Base-by-base conservation (phyloP, 345 rosid species). In the Dipteronia dyeriana region DNA sequence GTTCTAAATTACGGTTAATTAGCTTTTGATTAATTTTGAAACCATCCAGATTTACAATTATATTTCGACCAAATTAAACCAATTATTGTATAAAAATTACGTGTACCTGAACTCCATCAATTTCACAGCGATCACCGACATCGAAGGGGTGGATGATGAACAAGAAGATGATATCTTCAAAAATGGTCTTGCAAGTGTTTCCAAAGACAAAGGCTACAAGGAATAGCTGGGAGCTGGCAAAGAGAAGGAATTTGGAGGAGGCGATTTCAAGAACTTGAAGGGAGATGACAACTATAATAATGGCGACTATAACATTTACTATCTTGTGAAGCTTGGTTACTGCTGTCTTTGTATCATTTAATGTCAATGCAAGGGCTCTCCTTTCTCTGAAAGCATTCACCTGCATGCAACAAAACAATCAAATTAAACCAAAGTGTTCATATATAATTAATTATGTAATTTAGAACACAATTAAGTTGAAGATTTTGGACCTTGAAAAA, bases 81-180 rank as follows among this genome's bases (percentile, higher is more conserved):
- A 34, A 34, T 4, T 34, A 34, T 34, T 34, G 38, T 34, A 34
- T 31, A 31, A 31, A 31, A 31, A 31, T 34, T 34, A 34, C 6
- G 4, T 34, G 38, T 4, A 34, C 99, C 97, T 94, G 97, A 3
- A 76, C 81, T n/a, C 92, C 88, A 20, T 96, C 95, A 0, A 94
- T 79, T 84, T 94, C 98, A n/a, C 99, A 94, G 19, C 97, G 75
- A 45, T 96, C 99, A 1, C 99, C 99, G 1, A 96, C 98, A 72
- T 96, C 99, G 51, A 89, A 92, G 3, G 99, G 99, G n/a, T 94
- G 99, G 59, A 92, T 89, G 29, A 91, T 82, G 85, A 96, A 96
- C 79, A 96, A 85, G 94, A 96, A 94, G 85, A 96, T 81, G 81
- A 93, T 87, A 8, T 97, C 86, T 74, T 96, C 99, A 38, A 96